phyloP scores from a whole-genome alignment of 2,329 filamentous ascomycete species.

The Sporothrix euskadiensis region DNA sequence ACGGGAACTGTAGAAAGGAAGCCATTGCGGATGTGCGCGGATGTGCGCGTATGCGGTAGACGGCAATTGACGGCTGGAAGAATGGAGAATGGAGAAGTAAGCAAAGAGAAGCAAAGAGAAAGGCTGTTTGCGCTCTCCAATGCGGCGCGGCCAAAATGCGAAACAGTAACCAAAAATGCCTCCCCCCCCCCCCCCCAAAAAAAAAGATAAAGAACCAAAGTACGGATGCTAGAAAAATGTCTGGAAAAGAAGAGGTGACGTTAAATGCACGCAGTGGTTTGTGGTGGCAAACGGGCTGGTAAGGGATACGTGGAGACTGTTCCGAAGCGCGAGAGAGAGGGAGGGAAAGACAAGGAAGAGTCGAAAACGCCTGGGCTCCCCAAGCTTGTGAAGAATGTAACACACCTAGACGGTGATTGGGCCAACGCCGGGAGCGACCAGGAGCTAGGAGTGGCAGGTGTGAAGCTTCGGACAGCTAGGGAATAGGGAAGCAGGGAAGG shows the following conservation, averaged over 20 bases:
- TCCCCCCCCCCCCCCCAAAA: too few relatives aligned
- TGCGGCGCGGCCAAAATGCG: neutral
- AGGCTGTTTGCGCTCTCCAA: neutral
- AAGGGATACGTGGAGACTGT: slow-evolving; percentile 14
- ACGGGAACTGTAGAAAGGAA: slow-evolving; percentile 37
- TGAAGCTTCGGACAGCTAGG: neutral
- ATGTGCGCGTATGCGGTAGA: too few relatives aligned
- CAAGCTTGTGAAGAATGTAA: neutral
- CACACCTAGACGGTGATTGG: neutral
- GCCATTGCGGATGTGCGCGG: slow-evolving; percentile 19
- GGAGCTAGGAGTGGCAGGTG: neutral
- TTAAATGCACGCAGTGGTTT: neutral
- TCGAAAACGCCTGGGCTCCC: neutral
- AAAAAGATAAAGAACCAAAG: neutral
- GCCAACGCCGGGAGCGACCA: neutral
- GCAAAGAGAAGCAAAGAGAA: neutral
- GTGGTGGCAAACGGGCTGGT: neutral
- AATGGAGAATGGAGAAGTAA: neutral
- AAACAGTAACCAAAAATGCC: neutral
- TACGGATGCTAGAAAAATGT: neutral
- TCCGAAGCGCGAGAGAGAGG: neutral
- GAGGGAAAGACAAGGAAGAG: neutral
- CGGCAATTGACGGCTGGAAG: neutral
- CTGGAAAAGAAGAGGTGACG: neutral
- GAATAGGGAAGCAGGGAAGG: neutral